These are phyloP conservation scores for Nicotiana knightiana DNA, from an alignment of 257 asterid genomes.

Conservation along the genomic window DNA sequence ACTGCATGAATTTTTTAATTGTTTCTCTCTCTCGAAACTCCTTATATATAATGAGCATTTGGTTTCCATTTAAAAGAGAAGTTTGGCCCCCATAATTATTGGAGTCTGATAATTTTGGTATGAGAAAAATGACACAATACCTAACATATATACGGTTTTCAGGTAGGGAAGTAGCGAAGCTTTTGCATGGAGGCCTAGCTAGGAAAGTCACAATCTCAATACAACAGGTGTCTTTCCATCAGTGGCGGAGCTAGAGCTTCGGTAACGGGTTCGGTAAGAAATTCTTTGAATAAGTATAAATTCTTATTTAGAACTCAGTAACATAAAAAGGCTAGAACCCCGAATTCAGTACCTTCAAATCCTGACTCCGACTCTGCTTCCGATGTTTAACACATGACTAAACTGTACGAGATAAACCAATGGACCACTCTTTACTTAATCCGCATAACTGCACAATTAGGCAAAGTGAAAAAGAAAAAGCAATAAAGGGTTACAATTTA, in stretches of 20 bases:
- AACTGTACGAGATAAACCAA: background rate
- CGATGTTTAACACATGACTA: background rate
- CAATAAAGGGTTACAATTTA: background rate
- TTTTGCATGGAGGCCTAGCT: background rate
- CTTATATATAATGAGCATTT: background rate
- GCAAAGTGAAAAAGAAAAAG: slow-evolving; percentile 5
- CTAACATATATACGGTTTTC: background rate
- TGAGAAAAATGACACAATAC: background rate
- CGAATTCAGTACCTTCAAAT: too few species aligned
- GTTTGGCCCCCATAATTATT: background rate
- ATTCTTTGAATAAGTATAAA: too few species aligned
- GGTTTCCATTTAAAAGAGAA: background rate
- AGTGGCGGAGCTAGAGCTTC: too few species aligned
- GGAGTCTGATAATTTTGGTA: background rate
- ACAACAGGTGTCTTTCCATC: background rate
- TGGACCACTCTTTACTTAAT: background rate
- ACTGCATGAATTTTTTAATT: too few species aligned
- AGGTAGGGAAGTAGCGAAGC: background rate
- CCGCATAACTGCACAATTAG: background rate
- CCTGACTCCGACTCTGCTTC: background rate
- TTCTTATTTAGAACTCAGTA: too few species aligned
- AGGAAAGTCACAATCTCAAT: background rate
- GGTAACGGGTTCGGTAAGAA: too few species aligned
- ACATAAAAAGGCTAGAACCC: too few species aligned
- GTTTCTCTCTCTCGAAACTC: too few species aligned